Conservation (phyloP, 768 basidiomycete genomes). For the Gymnopilus dilepis region DNA sequence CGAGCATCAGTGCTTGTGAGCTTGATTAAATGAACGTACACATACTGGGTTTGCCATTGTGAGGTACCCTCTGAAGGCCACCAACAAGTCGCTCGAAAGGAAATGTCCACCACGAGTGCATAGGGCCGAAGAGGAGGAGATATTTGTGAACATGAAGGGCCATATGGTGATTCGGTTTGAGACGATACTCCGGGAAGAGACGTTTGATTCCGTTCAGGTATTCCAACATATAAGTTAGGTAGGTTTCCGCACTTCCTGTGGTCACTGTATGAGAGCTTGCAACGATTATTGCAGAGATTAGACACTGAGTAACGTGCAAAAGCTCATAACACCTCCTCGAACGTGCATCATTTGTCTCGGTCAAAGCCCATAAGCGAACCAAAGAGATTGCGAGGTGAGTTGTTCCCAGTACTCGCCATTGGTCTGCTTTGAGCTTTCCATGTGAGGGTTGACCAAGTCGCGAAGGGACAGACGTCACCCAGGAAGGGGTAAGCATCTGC, state of each 20-base stretch:
- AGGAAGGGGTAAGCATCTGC: constrained; percentile 27
- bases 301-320: constrained; percentile 1
- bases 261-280: constrained; percentile 28
- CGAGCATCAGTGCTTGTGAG: neutral
- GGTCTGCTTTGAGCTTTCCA: constrained; percentile 34
- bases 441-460: constrained; percentile 21
- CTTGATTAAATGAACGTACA: neutral
- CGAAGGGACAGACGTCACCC: constrained; percentile 22
- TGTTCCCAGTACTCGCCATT: too few relatives aligned
- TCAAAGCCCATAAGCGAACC: constrained; percentile 34
- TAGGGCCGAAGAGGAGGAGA: constrained; percentile 36
- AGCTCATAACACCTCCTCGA: neutral
- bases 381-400: constrained; percentile 38
- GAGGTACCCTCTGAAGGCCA: neutral
- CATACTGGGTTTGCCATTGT: neutral
- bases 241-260: constrained; percentile 14
- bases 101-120: constrained; percentile 38
- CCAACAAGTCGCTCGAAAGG: constrained; percentile 13
- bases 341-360: neutral
- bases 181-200: constrained; percentile 22
- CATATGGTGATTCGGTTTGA: constrained; percentile 38
- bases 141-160: constrained; percentile 35
- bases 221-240: constrained; percentile 26
- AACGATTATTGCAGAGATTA: constrained; percentile 32
- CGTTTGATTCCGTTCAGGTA: constrained; percentile 30